These are phyloP conservation scores for Apophysomyces ossiformis DNA, from an alignment of 371 early-diverging fungal genomes.

Conservation along the genomic window DNA sequence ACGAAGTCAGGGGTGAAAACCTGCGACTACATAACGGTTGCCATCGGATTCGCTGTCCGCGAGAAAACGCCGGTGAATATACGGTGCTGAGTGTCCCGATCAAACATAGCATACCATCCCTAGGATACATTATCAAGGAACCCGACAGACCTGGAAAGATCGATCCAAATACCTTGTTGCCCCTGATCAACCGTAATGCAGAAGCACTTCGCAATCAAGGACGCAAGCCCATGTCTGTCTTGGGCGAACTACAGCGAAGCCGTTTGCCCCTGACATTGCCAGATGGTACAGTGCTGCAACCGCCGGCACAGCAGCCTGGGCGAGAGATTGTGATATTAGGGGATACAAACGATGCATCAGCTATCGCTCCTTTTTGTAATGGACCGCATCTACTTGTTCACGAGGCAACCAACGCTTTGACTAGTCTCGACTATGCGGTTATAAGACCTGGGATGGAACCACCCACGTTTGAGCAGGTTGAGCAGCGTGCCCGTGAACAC, in stretches of 20 bases:
- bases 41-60: constrained; percentile 12
- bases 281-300: constrained; percentile 44
- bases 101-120: constrained; percentile 56
- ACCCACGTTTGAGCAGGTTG: constrained; percentile 34
- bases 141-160: constrained; percentile 48
- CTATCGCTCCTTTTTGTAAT: constrained; percentile 22
- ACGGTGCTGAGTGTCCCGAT: constrained; percentile 50
- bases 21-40: constrained; percentile 14
- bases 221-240: constrained; percentile 46
- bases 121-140: constrained; percentile 59
- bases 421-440: constrained; percentile 31
- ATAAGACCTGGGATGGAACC: constrained; percentile 13
- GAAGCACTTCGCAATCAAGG: constrained; percentile 35
- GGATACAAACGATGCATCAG: constrained; percentile 56
- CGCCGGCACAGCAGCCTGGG: constrained; percentile 47
- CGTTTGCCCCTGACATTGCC: constrained; percentile 48
- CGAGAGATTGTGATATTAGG: constrained; percentile 60
- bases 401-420: constrained; percentile 67
- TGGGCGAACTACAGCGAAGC: constrained; percentile 50
- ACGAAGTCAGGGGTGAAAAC: constrained; percentile 48
- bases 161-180: constrained; percentile 37
- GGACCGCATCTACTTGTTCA: constrained; percentile 53
- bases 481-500: constrained; percentile 44
- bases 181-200: constrained; percentile 45
- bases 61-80: constrained; percentile 18